phyloP scores from a whole-genome alignment of 2,329 filamentous ascomycete genomes.

The Mollisiaceae sp. region DNA sequence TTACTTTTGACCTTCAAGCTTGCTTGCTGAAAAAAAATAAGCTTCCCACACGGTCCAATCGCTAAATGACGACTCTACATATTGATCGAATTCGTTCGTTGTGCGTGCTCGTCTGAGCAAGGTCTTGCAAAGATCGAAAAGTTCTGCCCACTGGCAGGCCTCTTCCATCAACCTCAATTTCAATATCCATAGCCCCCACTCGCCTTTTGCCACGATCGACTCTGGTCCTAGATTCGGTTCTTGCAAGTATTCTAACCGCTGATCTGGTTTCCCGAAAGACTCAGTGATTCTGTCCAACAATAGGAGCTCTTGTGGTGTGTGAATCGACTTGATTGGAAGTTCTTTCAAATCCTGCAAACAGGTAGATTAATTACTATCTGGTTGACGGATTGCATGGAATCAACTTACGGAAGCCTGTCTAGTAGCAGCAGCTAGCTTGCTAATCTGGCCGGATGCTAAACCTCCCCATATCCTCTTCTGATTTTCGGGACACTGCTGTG shows the following conservation, averaged over 20 bases:
- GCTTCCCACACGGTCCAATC: slow-evolving; percentile 44
- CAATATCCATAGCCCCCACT: slow-evolving; percentile 43
- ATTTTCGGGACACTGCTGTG: slow-evolving; percentile 35
- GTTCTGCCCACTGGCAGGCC: slow-evolving; percentile 37
- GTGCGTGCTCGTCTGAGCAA: slow-evolving; percentile 41
- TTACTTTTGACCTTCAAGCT: slow-evolving; percentile 35
- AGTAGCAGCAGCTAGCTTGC: slow-evolving; percentile 41
- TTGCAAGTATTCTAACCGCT: slow-evolving; percentile 38
- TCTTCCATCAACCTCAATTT: slow-evolving; percentile 37
- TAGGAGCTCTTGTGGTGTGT: slow-evolving; percentile 43
- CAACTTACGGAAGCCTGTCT: slow-evolving; percentile 37
- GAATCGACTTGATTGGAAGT: slow-evolving; percentile 41
- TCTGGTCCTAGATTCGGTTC: slow-evolving; percentile 41
- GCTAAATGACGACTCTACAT: slow-evolving; percentile 38
- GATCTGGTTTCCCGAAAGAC: slow-evolving; percentile 34
- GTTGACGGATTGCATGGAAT: neutral
- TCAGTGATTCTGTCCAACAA: slow-evolving; percentile 40
- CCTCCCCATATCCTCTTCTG: slow-evolving; percentile 39
- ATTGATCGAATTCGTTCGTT: slow-evolving; percentile 35
- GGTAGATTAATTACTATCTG: slow-evolving; percentile 11
- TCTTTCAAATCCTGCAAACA: slow-evolving; percentile 34
- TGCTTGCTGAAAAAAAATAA: slow-evolving; percentile 37
- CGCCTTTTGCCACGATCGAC: slow-evolving; percentile 42
- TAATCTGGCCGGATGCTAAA: slow-evolving; percentile 38
- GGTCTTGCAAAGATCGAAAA: slow-evolving; percentile 35